Base-by-base conservation (phyloP, 306 rosid genomes). In the Sicyos baderoa region DNA sequence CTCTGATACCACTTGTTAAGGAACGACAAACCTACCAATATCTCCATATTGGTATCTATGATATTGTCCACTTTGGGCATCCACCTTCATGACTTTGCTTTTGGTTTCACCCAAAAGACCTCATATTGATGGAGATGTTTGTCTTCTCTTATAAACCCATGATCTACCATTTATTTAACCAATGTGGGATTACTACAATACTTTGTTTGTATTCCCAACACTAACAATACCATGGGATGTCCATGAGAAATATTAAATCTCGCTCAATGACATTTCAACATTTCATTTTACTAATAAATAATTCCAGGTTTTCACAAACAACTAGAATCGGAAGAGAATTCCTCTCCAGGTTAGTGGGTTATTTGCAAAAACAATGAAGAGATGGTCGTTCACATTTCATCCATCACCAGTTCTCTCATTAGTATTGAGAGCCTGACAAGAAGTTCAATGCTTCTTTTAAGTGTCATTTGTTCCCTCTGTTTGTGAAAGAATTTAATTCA, bases 221-320 rank as follows among this genome's bases (percentile, higher is more conserved):
- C 29, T 40, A 40, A 40, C 42, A 62, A 9, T 62, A 40, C 50
- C 29, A 40, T 11, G 49, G 54, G 18, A 64, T 44, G 54, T 64
- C 37, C 53, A 64, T 44, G 54, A 22, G 3, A 37, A 40, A 64
- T 60, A 60, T 59, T 25, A 40, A 60, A 29, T 35, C 45, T 17
- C 25, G 44, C 54, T 64, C 25, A 9, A 42, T 17, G 7, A 18
- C 10, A 37, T 62, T 45, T 53, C 14, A 13, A 13, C 19, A 13
- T 64, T 21, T 27, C 54, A 21, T 42, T 42, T 64, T 44, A 21
- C 54, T 18, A 19, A 64, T 42, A 8, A 19, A 19, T 16, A 11
- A 37, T 44, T 44, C 17, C 17, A 18, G 70, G 37, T 11, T 62
- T 64, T 64, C 53, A 44, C 70, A 64, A 44, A 64, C 53, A 42